Evolutionary conservation across 2,329 filamentous ascomycete genomes (phyloP).

Genomic region (Cladosporium sp.): DNA sequence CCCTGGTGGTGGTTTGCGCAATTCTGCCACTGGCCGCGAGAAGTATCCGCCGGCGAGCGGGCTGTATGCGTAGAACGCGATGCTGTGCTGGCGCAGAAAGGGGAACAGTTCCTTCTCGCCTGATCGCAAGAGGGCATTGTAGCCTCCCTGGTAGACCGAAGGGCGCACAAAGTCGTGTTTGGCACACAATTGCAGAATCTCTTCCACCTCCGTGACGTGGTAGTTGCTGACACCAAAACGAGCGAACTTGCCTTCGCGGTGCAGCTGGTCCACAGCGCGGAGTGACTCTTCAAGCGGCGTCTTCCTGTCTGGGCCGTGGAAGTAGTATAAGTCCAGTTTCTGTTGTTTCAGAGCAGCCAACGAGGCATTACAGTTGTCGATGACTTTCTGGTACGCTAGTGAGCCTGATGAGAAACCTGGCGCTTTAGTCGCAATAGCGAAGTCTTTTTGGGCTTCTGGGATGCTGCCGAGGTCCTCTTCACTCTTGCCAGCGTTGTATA

Average conservation of each 20-base stretch:
- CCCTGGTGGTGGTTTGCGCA: conserved; percentile 31
- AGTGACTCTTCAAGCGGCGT: conserved; percentile 46
- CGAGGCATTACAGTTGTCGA: conserved; percentile 28
- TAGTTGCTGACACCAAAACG: conserved; percentile 52
- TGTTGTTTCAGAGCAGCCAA: conserved; percentile 31
- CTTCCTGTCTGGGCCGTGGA: conserved; percentile 49
- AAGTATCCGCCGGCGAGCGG: conserved; percentile 41
- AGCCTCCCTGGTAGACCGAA: conserved; percentile 51
- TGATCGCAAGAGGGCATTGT: conserved; percentile 48
- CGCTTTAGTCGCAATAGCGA: conserved; percentile 33
- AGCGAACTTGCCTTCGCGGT: conserved; percentile 46
- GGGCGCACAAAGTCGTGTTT: conserved; percentile 45
- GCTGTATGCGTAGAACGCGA: conserved; percentile 47
- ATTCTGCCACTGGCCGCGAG: conserved; percentile 40
- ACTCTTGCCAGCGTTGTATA: conserved; percentile 40
- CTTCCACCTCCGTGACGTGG: conserved; percentile 45
- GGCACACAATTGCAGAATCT: conserved; percentile 47
- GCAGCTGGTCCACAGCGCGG: conserved; percentile 45
- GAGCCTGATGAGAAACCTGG: conserved; percentile 32
- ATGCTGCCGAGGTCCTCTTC: conserved; percentile 46
- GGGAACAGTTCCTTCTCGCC: conserved; percentile 48
- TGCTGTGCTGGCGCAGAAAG: conserved; percentile 43
- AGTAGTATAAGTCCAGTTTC: conserved; percentile 42
- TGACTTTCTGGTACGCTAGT: conserved; percentile 29
- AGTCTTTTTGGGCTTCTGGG: conserved; percentile 24